Evolutionary conservation across 345 rosid genomes (phyloP).

Genomic region (Gossypium herbaceum): DNA sequence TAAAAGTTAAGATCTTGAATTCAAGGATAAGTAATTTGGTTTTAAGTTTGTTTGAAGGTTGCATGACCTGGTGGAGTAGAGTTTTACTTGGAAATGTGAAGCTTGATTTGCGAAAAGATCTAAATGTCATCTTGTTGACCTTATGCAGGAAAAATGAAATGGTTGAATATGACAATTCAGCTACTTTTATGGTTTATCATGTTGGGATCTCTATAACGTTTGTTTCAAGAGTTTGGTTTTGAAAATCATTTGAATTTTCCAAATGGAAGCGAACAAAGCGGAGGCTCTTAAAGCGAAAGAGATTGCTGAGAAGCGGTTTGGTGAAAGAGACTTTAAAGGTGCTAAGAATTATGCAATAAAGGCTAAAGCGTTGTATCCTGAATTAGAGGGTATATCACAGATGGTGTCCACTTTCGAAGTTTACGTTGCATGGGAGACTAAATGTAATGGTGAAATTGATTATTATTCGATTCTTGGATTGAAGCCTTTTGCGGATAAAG

Average conservation of each 20-base stretch:
- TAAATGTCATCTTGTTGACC: constrained; percentile 20
- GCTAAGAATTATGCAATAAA: constrained; percentile 80
- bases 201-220: constrained; percentile 33
- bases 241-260: constrained; percentile 25
- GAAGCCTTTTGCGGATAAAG: constrained; percentile 81
- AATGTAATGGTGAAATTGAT: constrained; percentile 56
- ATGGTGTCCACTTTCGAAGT: constrained; percentile 91
- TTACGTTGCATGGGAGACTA: constrained; percentile 69
- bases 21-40: background rate
- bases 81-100: constrained; percentile 9
- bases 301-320: constrained; percentile 79
- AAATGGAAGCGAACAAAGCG: constrained; percentile 70
- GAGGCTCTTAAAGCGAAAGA: constrained; percentile 86
- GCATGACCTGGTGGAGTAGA: constrained; percentile 19
- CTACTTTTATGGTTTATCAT: constrained; percentile 25
- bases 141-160: constrained; percentile 48
- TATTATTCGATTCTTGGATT: constrained; percentile 85
- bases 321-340: constrained; percentile 66
- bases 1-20: constrained; percentile 16
- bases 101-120: constrained; percentile 10
- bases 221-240: constrained; percentile 25
- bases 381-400: constrained; percentile 80
- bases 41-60: constrained; percentile 14
- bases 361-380: constrained; percentile 75
- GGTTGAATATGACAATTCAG: constrained; percentile 26